Conservation (phyloP, 257 asterid genomes). For the Penstemon newberryi region DNA sequence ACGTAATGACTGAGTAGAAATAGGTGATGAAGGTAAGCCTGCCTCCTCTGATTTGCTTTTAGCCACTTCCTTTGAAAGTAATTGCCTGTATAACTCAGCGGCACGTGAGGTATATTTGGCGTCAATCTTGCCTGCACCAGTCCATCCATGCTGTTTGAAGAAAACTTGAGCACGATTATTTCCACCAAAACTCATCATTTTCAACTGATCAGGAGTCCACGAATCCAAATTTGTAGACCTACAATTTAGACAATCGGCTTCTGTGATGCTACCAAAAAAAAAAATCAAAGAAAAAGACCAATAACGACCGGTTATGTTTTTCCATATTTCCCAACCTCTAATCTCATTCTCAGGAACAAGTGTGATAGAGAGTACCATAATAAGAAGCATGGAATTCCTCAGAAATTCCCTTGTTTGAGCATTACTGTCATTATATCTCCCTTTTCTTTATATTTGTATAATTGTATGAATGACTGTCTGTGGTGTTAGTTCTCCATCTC, state of each 20-base stretch:
- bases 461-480: no score
- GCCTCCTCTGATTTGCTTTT: slow-evolving; percentile 73
- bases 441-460: no score
- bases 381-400: no score
- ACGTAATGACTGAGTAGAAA: slow-evolving; percentile 59
- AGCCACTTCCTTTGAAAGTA: slow-evolving; percentile 92
- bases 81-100: slow-evolving; percentile 86
- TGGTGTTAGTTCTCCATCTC: no score
- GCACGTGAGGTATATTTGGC: slow-evolving; percentile 96
- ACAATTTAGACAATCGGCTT: slow-evolving; percentile 37
- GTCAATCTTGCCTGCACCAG: slow-evolving; percentile 92
- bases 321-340: no score
- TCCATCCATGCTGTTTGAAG: slow-evolving; percentile 99
- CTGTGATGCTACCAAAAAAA: slow-evolving; percentile 37
- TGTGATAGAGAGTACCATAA: no score
- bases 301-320: no score
- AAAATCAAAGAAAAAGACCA: no score
- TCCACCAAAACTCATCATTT: slow-evolving; percentile 92
- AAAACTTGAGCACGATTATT: slow-evolving; percentile 94
- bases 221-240: slow-evolving; percentile 97
- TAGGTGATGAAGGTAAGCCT: slow-evolving; percentile 73
- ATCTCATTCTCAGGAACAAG: no score
- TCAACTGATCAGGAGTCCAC: slow-evolving; percentile 94
- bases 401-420: no score
- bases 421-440: no score